Percentiles rank a stretch among this genome's conserved stretches.
Evolutionary conservation across 495 filamentous ascomycete genomes (phyloP).

Genomic region (Pyrenula massariospora): DNA sequence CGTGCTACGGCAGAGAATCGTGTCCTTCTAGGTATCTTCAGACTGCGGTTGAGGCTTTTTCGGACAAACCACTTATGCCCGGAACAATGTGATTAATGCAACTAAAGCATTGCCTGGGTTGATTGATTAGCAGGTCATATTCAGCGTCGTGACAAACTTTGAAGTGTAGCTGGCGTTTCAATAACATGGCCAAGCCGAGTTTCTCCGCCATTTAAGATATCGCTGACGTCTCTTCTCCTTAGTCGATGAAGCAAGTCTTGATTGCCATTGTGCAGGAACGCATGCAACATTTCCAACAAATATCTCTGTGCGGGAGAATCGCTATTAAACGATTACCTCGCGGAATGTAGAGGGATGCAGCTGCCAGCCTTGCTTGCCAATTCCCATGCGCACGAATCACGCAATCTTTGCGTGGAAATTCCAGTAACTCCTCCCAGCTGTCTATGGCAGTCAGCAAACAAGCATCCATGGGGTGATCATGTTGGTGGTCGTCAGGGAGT

Average conservation of each 20-base stretch:
- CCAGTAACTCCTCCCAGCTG: conserved; percentile 13
- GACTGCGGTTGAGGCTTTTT: too few species aligned
- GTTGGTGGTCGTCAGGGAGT: background rate
- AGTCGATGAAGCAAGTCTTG: background rate
- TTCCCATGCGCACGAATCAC: conserved; percentile 11
- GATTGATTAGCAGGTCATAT: too few species aligned
- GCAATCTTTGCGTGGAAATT: conserved; percentile 1
- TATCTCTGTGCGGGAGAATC: background rate
- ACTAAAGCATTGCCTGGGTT: too few species aligned
- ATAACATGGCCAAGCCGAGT: too few species aligned
- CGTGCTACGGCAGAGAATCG: too few species aligned
- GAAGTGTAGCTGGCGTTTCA: too few species aligned
- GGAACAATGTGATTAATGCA: too few species aligned
- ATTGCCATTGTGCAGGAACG: background rate
- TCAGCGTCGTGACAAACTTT: too few species aligned
- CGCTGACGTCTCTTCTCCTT: too few species aligned
- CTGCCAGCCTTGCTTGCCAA: conserved; percentile 14
- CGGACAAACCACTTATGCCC: too few species aligned
- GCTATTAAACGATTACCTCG: background rate
- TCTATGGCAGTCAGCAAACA: conserved; percentile 8
- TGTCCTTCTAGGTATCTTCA: too few species aligned
- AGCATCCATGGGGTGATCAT: background rate
- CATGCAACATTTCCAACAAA: background rate
- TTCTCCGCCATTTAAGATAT: too few species aligned
- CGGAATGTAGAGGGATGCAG: conserved; percentile 1